Evolutionary conservation across 495 filamentous ascomycete genomes (phyloP).

Genomic region (Penicillium simplicissimum): DNA sequence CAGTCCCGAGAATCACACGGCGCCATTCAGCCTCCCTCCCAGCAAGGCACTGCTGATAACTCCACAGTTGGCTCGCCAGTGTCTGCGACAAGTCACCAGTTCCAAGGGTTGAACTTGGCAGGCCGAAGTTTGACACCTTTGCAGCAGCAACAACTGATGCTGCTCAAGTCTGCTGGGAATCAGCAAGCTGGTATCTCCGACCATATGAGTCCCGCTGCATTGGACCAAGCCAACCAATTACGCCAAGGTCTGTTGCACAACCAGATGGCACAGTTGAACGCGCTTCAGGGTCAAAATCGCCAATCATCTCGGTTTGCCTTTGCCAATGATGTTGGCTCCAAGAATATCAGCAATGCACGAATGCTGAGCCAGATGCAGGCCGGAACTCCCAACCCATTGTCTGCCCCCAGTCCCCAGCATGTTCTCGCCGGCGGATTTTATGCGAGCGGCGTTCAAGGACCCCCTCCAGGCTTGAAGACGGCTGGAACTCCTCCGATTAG

Average conservation of each 20-base stretch:
- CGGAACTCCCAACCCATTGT: slow-evolving; percentile 56
- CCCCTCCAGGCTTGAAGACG: slow-evolving; percentile 93
- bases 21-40: slow-evolving; percentile 73
- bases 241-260: slow-evolving; percentile 61
- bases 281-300: slow-evolving; percentile 72
- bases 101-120: slow-evolving; percentile 56
- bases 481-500: slow-evolving; percentile 86
- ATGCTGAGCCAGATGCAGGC: slow-evolving; percentile 91
- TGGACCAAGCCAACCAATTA: slow-evolving; percentile 44
- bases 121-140: slow-evolving; percentile 75
- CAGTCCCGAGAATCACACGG: slow-evolving; percentile 50
- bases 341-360: slow-evolving; percentile 79
- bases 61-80: slow-evolving; percentile 48
- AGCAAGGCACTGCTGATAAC: slow-evolving; percentile 55
- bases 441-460: slow-evolving; percentile 72
- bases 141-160: slow-evolving; percentile 72
- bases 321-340: slow-evolving; percentile 76
- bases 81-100: slow-evolving; percentile 54
- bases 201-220: slow-evolving; percentile 44
- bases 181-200: slow-evolving; percentile 56
- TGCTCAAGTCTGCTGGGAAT: slow-evolving; percentile 61
- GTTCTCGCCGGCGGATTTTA: slow-evolving; percentile 48
- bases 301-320: slow-evolving; percentile 90
- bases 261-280: slow-evolving; percentile 50
- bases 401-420: slow-evolving; percentile 57